Percentiles rank a stretch among this genome's conserved stretches.
Evolutionary conservation across 768 basidiomycete genomes (phyloP).

Genomic region (Russula brevipes): DNA sequence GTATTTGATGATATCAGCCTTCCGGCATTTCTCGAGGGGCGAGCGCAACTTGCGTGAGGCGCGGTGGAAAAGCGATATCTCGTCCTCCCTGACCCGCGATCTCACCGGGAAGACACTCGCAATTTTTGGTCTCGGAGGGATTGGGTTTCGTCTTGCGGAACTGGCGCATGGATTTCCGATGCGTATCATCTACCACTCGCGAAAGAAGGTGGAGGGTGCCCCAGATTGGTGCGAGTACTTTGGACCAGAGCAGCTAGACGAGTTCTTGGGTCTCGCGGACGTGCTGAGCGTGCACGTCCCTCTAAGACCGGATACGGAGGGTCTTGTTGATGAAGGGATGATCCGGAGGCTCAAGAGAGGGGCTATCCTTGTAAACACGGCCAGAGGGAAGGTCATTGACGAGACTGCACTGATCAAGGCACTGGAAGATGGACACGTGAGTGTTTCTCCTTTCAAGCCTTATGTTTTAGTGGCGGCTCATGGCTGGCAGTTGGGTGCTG

Average conservation of each 20-base stretch:
- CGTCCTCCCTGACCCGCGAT: slow-evolving; percentile 51
- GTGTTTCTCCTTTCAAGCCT: slow-evolving; percentile 29
- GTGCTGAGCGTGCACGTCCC: slow-evolving; percentile 87
- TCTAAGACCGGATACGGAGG: slow-evolving; percentile 64
- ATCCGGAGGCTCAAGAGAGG: slow-evolving; percentile 75
- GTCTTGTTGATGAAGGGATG: slow-evolving; percentile 67
- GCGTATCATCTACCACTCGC: slow-evolving; percentile 79
- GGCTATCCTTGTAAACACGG: slow-evolving; percentile 78
- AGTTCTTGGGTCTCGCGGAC: slow-evolving; percentile 66
- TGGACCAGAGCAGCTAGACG: slow-evolving; percentile 48
- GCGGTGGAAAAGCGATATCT: slow-evolving; percentile 55
- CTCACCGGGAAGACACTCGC: slow-evolving; percentile 63
- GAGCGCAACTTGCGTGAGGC: slow-evolving; percentile 53
- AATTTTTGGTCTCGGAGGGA: slow-evolving; percentile 73
- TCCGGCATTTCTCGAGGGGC: slow-evolving; percentile 65
- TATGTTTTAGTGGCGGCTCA: not conserved
- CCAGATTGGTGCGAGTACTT: slow-evolving; percentile 78
- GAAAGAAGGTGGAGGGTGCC: slow-evolving; percentile 50
- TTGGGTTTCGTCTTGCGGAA: slow-evolving; percentile 64
- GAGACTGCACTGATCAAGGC: slow-evolving; percentile 83
- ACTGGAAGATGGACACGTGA: slow-evolving; percentile 80
- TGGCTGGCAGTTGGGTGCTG: slow-evolving; percentile 56
- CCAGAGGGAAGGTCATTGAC: slow-evolving; percentile 86
- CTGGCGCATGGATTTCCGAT: slow-evolving; percentile 79
- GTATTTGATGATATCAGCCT: slow-evolving; percentile 72